Percentiles rank a stretch among this genome's conserved stretches.
Conservation (phyloP, 208 protist genomes). For the Leishmania major region DNA sequence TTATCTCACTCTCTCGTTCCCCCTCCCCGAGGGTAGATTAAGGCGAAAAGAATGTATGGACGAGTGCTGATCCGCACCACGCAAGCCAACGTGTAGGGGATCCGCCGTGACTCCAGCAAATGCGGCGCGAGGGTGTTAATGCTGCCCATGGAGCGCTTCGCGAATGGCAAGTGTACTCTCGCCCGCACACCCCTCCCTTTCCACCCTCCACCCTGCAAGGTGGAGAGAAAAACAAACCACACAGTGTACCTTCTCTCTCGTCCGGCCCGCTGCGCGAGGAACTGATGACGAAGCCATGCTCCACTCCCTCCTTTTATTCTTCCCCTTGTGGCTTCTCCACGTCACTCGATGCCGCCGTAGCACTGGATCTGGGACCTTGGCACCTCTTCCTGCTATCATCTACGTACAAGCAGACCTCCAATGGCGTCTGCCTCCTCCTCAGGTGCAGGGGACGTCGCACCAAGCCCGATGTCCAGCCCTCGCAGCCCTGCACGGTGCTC, state of each 20-base stretch:
- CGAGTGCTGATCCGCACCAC: background rate
- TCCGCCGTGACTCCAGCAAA: background rate
- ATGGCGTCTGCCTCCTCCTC: background rate
- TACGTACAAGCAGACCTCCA: background rate
- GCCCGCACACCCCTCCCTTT: background rate
- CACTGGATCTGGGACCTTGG: background rate
- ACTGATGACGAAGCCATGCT: background rate
- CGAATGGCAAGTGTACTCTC: background rate
- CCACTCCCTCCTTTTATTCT: background rate
- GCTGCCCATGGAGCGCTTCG: background rate
- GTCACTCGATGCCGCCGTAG: background rate
- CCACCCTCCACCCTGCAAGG: background rate
- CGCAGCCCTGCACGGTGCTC: conserved; percentile 3
- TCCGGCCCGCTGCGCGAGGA: background rate
- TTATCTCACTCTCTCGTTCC: background rate
- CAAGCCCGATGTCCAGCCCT: conserved; percentile 17
- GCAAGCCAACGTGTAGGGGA: background rate
- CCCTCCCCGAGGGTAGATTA: background rate
- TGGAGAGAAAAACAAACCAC: background rate
- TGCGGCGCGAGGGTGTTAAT: background rate
- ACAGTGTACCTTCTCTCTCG: background rate
- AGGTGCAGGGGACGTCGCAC: background rate
- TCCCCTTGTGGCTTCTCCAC: background rate
- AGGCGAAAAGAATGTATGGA: background rate
- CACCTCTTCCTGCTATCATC: background rate